Evolutionary conservation across 2,329 filamentous ascomycete genomes (phyloP).

Genomic region (Simplicillium sp.): DNA sequence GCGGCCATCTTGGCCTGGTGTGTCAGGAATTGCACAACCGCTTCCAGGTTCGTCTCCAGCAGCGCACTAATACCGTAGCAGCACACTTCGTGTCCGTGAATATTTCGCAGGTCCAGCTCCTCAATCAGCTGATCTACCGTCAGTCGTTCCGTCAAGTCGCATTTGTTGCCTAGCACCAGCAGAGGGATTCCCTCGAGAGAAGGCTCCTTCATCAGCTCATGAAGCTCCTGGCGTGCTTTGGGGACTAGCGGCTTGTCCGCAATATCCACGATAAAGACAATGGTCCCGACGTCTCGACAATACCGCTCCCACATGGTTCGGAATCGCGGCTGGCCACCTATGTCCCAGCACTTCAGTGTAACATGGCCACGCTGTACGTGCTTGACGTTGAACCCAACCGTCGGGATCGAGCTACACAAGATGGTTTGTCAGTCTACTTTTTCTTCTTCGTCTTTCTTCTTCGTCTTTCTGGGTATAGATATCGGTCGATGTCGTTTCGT

Average conservation of each 20-base stretch:
- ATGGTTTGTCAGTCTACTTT: conserved; percentile 24
- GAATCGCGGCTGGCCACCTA: conserved; percentile 93
- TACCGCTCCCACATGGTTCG: conserved; percentile 99
- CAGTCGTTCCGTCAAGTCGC: conserved; percentile 82
- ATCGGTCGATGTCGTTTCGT: background rate
- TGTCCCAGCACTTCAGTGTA: conserved; percentile 97
- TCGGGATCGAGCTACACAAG: conserved; percentile 79
- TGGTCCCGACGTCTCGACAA: conserved; percentile 93
- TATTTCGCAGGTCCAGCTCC: conserved; percentile 76
- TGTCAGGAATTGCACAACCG: conserved; percentile 81
- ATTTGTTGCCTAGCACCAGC: conserved; percentile 94
- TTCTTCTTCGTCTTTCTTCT: conserved; percentile 3
- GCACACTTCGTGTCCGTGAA: conserved; percentile 88
- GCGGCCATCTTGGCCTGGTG: no score
- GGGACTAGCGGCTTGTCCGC: conserved; percentile 75
- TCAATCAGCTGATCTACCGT: conserved; percentile 95
- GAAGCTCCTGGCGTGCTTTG: conserved; percentile 84
- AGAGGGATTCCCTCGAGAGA: conserved; percentile 84
- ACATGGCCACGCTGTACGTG: conserved; percentile 96
- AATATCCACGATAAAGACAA: conserved; percentile 97
- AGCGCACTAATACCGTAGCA: conserved; percentile 99
- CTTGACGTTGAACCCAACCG: conserved; percentile 99
- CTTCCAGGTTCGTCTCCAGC: conserved; percentile 96
- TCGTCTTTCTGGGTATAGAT: background rate
- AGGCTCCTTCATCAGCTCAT: conserved; percentile 75